Evolutionary conservation across 208 protist species (phyloP).

Genomic region (Trichomonas gallinae): DNA sequence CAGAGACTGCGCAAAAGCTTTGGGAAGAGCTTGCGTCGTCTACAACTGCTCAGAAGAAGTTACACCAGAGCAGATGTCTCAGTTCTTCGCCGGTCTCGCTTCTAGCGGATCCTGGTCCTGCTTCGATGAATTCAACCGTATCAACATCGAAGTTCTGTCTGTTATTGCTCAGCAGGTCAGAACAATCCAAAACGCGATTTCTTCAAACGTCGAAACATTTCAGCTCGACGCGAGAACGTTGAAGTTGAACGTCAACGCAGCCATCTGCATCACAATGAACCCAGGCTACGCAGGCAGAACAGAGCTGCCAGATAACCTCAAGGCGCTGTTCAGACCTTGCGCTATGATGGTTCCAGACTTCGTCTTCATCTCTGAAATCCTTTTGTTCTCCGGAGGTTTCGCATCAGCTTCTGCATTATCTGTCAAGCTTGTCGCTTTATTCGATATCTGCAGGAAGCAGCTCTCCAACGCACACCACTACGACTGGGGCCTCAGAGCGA

Average conservation of each 20-base stretch:
- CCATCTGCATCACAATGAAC: conserved; percentile 67
- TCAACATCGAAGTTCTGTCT: conserved; percentile 47
- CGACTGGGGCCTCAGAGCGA: conserved; percentile 92
- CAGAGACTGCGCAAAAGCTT: conserved; percentile 52
- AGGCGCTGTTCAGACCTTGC: conserved; percentile 52
- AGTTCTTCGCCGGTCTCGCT: conserved; percentile 41
- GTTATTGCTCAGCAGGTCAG: conserved; percentile 46
- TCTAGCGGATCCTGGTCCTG: conserved; percentile 47
- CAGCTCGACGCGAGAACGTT: conserved; percentile 44
- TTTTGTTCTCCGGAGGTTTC: conserved; percentile 90
- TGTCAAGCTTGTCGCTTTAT: conserved; percentile 85
- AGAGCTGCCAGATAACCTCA: conserved; percentile 88
- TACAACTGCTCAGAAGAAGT: conserved; percentile 93
- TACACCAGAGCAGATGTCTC: conserved; percentile 39
- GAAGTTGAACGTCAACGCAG: conserved; percentile 52
- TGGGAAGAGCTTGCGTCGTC: conserved; percentile 59
- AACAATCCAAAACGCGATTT: conserved; percentile 43
- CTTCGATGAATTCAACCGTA: conserved; percentile 60
- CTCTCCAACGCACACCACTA: conserved; percentile 82
- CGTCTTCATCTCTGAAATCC: conserved; percentile 89
- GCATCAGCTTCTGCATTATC: conserved; percentile 69
- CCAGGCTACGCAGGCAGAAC: conserved; percentile 88
- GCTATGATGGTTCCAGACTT: conserved; percentile 96
- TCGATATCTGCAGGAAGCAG: conserved; percentile 86
- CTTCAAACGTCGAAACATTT: conserved; percentile 35